Base-by-base conservation (phyloP, 78 protist genomes). In the Trichosphaerium sp. region DNA sequence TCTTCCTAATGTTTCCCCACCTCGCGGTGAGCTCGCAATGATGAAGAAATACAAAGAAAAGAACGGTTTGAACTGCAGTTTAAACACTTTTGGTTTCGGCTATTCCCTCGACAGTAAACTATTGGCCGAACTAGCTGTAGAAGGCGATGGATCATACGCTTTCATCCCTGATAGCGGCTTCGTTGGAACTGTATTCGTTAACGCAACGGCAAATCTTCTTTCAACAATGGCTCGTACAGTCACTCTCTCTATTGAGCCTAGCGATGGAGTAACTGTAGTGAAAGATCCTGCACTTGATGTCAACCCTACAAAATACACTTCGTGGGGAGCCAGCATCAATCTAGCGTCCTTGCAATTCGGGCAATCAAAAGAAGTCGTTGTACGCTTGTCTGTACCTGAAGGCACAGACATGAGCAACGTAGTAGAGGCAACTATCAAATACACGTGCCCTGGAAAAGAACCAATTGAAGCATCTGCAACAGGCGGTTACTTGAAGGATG, bases 51-150 rank as follows among this genome's bases (percentile, higher is more conserved):
- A 74, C 80, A 3, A 32, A 29, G 85, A 77, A 4, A 4, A 70
- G 57, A 14, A 71, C 60, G 65, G 70, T n/a, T n/a, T n/a, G 4
- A 54, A 7, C 5, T 18, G 42, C 11, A 25, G 29, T 51, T 15
- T 82, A 23, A 37, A 23, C 69, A 78, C 88, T 21, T 83, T 83
- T 40, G 88, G 88, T 26, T 83, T 83, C 41, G 88, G 88, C 34
- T 78, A 83, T 69, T 26, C 18, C 40, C 69, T 81, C 37, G 80
- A 78, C 80, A 71, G 74, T 59, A 28, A 10, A 31, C 78, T 81
- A 39, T 82, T 81, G 25, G 14, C 28, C 51, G 48, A 56, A 29
- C 2, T 81, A 31, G 76, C 87, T 1, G 51, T 38, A 42, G 56
- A 14, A 14, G 84, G 78, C 43, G 2, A 8, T 18, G 87, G 87